These are phyloP conservation scores for Mortierella alpina DNA, from an alignment of 192 early-diverging fungal genomes.

Conservation along the genomic window DNA sequence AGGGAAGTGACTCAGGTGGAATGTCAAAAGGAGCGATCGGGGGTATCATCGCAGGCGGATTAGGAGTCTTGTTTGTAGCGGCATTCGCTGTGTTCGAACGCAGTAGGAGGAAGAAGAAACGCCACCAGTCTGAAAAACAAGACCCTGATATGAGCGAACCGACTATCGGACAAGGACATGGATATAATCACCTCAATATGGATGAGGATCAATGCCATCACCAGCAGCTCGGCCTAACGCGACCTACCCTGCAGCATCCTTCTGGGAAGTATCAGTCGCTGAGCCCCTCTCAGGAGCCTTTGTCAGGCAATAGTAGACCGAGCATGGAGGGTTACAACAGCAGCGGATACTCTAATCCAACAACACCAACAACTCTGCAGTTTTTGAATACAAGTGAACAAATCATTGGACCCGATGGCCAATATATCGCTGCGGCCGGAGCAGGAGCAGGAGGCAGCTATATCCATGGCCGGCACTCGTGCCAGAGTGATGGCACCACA, in stretches of 20 bases:
- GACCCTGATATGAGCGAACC: not conserved
- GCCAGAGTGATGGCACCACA: slow-evolving; percentile 10
- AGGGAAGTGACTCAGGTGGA: not conserved
- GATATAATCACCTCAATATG: not conserved
- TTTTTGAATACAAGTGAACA: slow-evolving; percentile 11
- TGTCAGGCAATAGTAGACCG: not conserved
- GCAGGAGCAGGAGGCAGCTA: not conserved
- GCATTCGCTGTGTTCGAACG: not conserved
- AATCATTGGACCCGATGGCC: not conserved
- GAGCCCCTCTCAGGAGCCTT: not conserved
- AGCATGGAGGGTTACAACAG: slow-evolving; percentile 6
- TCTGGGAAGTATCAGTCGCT: not conserved
- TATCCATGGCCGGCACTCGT: slow-evolving; percentile 13
- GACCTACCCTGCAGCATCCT: not conserved
- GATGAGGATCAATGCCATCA: not conserved
- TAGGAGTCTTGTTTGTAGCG: not conserved
- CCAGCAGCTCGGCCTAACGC: not conserved
- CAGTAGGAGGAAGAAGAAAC: not conserved
- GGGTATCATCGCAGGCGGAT: not conserved
- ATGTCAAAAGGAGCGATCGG: not conserved
- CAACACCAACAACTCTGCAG: slow-evolving; percentile 22
- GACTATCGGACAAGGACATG: slow-evolving; percentile 2
- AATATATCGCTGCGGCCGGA: not conserved
- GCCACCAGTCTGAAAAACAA: not conserved
- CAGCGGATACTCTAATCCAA: slow-evolving; percentile 7